Conservation (phyloP, 2,329 filamentous ascomycete species). For the Fusarium setosum region DNA sequence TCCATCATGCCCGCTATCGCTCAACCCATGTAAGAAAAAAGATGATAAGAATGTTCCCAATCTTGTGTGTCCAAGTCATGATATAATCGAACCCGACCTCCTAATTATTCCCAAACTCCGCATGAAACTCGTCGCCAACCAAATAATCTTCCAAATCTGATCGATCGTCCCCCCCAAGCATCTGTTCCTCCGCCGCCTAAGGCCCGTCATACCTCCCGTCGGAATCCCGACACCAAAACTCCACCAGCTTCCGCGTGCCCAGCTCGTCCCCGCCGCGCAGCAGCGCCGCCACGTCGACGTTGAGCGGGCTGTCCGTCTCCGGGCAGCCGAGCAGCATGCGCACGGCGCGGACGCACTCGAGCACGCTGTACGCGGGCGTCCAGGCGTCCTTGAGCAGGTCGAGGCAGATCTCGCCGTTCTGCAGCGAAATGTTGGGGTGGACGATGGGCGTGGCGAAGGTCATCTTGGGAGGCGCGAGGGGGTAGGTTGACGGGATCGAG, state of each 20-base stretch:
- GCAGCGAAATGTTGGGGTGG: conserved; percentile 79
- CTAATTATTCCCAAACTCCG: conserved; percentile 32
- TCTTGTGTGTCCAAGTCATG: conserved; percentile 7
- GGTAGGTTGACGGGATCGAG: conserved; percentile 81
- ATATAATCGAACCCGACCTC: conserved; percentile 1
- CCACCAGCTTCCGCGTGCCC: conserved; percentile 76
- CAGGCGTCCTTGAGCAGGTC: conserved; percentile 84
- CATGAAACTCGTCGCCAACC: not conserved
- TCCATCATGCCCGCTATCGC: conserved; percentile 21
- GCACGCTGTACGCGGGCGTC: conserved; percentile 87
- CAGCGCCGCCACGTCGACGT: conserved; percentile 81
- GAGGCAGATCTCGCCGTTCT: conserved; percentile 91
- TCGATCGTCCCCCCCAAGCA: conserved; percentile 3
- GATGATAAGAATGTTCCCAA: conserved; percentile 19
- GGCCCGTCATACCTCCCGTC: conserved; percentile 51
- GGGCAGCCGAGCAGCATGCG: conserved; percentile 73
- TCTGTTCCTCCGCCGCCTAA: no score
- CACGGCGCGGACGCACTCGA: conserved; percentile 78
- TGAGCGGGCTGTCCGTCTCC: conserved; percentile 80
- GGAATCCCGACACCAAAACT: conserved; percentile 70
- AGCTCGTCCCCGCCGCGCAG: conserved; percentile 74
- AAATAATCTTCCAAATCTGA: not conserved
- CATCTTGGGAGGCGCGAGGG: conserved; percentile 80
- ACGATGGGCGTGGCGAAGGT: conserved; percentile 86
- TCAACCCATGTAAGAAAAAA: conserved; percentile 14